A percentile compares a stretch with the other conserved stretches of the same genome.
phyloP scores from a whole-genome alignment of 78 protist species.

The Dictyostelium brefeldianum region DNA sequence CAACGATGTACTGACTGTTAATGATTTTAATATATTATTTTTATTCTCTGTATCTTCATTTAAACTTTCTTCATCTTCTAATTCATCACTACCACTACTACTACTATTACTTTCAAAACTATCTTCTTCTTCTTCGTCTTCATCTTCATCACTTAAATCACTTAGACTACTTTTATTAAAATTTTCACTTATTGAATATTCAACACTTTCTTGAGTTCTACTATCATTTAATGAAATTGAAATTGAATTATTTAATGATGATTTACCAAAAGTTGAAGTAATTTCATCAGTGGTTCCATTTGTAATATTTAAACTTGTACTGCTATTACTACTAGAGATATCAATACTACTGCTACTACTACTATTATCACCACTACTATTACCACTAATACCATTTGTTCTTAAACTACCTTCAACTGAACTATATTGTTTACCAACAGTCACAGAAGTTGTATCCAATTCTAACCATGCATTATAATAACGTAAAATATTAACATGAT shows the following conservation, averaged over 20 bases:
- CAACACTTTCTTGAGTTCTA: background rate
- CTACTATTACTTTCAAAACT: background rate
- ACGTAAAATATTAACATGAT: conserved; percentile 58
- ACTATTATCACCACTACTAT: background rate
- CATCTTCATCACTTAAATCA: background rate
- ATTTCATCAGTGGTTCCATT: background rate
- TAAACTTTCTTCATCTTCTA: background rate
- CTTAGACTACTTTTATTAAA: background rate
- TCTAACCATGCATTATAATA: conserved; percentile 66
- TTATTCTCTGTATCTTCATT: background rate
- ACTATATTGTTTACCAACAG: background rate
- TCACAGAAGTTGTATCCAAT: background rate
- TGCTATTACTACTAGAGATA: no score
- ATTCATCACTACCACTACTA: background rate
- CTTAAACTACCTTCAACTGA: conserved; percentile 63
- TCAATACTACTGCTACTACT: background rate
- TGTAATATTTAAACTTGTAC: background rate
- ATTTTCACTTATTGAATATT: background rate
- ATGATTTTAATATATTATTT: background rate
- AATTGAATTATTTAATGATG: background rate
- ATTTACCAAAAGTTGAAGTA: background rate
- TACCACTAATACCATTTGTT: background rate
- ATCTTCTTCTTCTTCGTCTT: background rate
- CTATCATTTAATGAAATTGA: conserved; percentile 7
- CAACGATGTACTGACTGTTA: background rate